A percentile compares a stretch with the other conserved stretches of the same genome.
phyloP scores from a whole-genome alignment of 352 stramenopile genomes.

The Thraustotheca clavata region DNA sequence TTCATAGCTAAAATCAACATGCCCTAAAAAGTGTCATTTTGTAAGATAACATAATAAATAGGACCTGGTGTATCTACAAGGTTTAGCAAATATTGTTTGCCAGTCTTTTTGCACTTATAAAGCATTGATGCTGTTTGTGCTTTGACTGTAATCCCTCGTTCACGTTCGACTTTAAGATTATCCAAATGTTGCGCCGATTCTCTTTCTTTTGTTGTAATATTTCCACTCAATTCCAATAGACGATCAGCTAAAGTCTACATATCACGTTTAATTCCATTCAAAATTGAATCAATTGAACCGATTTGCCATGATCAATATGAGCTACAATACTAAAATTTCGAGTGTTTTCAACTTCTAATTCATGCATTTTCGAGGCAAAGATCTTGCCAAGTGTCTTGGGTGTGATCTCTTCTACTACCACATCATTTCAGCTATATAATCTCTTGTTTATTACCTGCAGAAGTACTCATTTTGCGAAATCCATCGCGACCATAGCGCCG shows the following conservation, averaged over 20 bases:
- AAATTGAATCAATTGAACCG: conserved; percentile 31
- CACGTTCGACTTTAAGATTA: conserved; percentile 93
- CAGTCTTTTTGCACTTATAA: conserved; percentile 54
- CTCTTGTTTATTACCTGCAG: not conserved
- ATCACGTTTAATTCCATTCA: not conserved
- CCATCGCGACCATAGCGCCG: too few species aligned
- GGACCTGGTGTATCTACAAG: conserved; percentile 91
- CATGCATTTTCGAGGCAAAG: conserved; percentile 46
- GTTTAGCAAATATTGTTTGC: conserved; percentile 91
- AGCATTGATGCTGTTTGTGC: conserved; percentile 96
- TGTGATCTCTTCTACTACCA: conserved; percentile 25
- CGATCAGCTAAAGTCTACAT: conserved; percentile 80
- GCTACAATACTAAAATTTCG: conserved; percentile 89
- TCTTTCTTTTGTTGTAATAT: conserved; percentile 78
- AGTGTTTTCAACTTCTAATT: conserved; percentile 65
- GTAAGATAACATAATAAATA: not conserved
- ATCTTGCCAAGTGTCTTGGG: conserved; percentile 49
- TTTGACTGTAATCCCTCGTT: conserved; percentile 99
- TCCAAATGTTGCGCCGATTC: conserved; percentile 85
- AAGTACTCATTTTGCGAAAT: too few species aligned
- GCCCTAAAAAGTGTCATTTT: conserved; percentile 35
- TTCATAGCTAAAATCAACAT: conserved; percentile 99
- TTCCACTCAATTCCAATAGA: conserved; percentile 83
- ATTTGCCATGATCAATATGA: conserved; percentile 90
- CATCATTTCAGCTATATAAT: not conserved